Percentiles rank a stretch among this genome's conserved stretches.
Evolutionary conservation across 768 basidiomycete species (phyloP).

Genomic region (Termitomyces sp.): DNA sequence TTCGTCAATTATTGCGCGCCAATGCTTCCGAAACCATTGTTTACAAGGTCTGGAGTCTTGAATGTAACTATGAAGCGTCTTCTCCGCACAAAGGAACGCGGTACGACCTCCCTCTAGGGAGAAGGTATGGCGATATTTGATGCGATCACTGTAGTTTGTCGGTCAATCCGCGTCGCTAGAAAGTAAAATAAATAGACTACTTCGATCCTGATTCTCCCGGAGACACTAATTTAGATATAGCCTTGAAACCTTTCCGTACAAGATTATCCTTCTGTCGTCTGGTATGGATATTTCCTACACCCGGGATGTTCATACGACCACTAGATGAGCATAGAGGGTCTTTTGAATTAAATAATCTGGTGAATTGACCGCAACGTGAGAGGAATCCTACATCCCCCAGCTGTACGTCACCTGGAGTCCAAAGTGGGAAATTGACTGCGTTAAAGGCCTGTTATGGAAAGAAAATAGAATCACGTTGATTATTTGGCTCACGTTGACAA

Average conservation of each 20-base stretch:
- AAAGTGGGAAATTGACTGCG: conserved; percentile 10
- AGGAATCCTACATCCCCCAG: conserved; percentile 10
- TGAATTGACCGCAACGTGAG: conserved; percentile 1
- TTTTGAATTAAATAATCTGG: conserved; percentile 4
- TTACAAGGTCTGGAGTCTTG: too few species aligned
- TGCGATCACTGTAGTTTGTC: too few species aligned
- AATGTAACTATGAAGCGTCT: too few species aligned
- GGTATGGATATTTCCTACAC: not conserved
- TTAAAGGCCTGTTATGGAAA: too few species aligned
- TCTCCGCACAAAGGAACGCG: too few species aligned
- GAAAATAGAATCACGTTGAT: too few species aligned
- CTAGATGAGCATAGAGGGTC: not conserved
- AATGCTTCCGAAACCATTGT: too few species aligned
- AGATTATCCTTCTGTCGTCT: conserved; percentile 6
- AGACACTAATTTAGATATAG: too few species aligned
- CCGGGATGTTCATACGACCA: not conserved
- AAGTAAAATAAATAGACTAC: not conserved
- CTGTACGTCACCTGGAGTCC: conserved; percentile 3
- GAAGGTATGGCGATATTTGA: too few species aligned
- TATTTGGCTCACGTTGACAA: conserved; percentile 3
- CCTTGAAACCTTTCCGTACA: conserved; percentile 2
- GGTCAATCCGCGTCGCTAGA: not conserved
- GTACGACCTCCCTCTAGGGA: too few species aligned
- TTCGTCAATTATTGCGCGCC: too few species aligned
- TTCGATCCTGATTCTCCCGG: too few species aligned